These are phyloP conservation scores for Blastobotrys parvus DNA, from an alignment of 805 yeast genomes.

Conservation along the genomic window DNA sequence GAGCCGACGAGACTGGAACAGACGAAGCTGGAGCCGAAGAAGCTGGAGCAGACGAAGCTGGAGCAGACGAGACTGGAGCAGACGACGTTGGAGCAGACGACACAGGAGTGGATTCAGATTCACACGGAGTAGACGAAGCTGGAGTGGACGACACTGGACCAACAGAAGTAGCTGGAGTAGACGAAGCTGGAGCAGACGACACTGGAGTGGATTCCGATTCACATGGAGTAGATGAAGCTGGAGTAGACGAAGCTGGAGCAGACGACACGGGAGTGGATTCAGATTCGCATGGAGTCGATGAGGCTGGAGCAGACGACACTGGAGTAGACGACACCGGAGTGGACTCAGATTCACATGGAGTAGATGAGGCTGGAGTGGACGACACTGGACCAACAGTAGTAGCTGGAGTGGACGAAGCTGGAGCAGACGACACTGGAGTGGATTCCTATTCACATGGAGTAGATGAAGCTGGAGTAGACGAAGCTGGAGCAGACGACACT, in stretches of 20 bases:
- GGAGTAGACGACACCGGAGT: not conserved
- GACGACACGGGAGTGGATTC: not conserved
- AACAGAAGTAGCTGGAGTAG: constrained; percentile 3
- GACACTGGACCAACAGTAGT: constrained; percentile 3
- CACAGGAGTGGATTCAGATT: constrained; percentile 1
- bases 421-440: constrained; percentile 1
- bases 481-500: constrained; percentile 2
- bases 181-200: constrained; percentile 4
- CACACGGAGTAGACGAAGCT: constrained; percentile 1
- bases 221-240: constrained; percentile 2
- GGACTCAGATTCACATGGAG: not conserved
- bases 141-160: constrained; percentile 4
- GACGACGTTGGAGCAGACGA: constrained; percentile 3
- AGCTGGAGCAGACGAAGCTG: constrained; percentile 3
- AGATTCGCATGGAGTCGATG: not conserved
- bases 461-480: constrained; percentile 1
- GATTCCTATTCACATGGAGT: not conserved
- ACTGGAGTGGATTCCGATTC: constrained; percentile 2
- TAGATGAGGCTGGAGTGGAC: not conserved
- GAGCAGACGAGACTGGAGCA: constrained; percentile 3
- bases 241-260: constrained; percentile 1
- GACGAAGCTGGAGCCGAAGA: constrained; percentile 2
- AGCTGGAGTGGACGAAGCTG: not conserved
- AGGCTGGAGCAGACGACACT: constrained; percentile 1
- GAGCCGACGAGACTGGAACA: constrained; percentile 2